Percentiles rank a stretch among this genome's conserved stretches.
These are phyloP conservation scores for Pseudogymnoascus sp. DNA, from an alignment of 2,329 filamentous ascomycete genomes.

Conservation along the genomic window DNA sequence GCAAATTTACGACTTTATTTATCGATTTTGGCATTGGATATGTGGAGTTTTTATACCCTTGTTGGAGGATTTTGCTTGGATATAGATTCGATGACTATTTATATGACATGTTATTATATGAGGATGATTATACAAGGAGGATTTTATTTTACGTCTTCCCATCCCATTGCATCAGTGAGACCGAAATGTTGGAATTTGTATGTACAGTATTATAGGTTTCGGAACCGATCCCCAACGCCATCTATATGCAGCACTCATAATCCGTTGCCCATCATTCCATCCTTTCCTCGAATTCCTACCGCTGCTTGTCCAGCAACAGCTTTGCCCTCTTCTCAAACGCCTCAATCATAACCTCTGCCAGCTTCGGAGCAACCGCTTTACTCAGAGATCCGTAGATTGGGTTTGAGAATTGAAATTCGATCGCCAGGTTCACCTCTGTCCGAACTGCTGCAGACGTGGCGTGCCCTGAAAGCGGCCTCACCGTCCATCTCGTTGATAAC, in stretches of 20 bases:
- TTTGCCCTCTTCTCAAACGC: conserved; percentile 81
- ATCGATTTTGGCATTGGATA: conserved; percentile 3
- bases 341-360: conserved; percentile 82
- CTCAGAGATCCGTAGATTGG: conserved; percentile 82
- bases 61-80: neutral
- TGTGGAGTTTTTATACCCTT: conserved; percentile 9
- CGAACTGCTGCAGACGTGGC: conserved; percentile 24
- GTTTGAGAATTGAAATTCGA: conserved; percentile 80
- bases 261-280: neutral
- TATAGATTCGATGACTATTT: conserved; percentile 5
- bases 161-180: neutral
- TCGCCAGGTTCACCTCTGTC: conserved; percentile 67
- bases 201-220: conserved; percentile 6
- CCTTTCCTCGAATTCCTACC: neutral
- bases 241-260: conserved; percentile 2
- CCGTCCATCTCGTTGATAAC: conserved; percentile 62
- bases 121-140: neutral
- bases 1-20: conserved; percentile 1
- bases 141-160: neutral
- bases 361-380: conserved; percentile 70
- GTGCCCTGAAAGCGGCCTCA: conserved; percentile 39
- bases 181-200: neutral
- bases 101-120: conserved; percentile 6
- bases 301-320: conserved; percentile 38
- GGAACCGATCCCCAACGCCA: neutral